These are phyloP conservation scores for Fomitopsis betulina DNA, from an alignment of 1,284 basidiomycete genomes.

Conservation along the genomic window DNA sequence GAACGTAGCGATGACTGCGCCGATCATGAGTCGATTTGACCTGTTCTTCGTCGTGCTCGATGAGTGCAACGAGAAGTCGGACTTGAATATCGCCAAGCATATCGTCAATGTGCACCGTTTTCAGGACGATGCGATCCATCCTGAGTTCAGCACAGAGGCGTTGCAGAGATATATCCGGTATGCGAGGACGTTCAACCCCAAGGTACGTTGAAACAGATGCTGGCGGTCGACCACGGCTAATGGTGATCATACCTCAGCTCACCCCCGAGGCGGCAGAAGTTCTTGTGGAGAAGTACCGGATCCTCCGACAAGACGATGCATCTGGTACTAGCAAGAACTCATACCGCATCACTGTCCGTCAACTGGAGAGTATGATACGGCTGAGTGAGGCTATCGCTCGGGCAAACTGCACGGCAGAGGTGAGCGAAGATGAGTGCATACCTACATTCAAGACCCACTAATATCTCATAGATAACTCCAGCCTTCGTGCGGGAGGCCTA, in stretches of 20 bases:
- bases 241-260: constrained; percentile 46
- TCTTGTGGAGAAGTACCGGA: constrained; percentile 94
- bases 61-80: constrained; percentile 92
- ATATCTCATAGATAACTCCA: constrained; percentile 70
- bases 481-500: constrained; percentile 96
- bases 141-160: constrained; percentile 96
- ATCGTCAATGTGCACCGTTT: constrained; percentile 98
- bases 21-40: constrained; percentile 99
- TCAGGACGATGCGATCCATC: constrained; percentile 90
- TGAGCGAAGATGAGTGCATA: constrained; percentile 25
- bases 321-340: constrained; percentile 86
- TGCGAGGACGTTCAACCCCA: constrained; percentile 94
- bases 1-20: constrained; percentile 98
- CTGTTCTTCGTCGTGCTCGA: constrained; percentile 98
- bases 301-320: constrained; percentile 89
- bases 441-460: not conserved
- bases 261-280: constrained; percentile 91
- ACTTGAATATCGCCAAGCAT: constrained; percentile 92
- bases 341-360: constrained; percentile 94
- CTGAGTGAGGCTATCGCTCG: constrained; percentile 96
- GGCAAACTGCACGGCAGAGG: constrained; percentile 91
- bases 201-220: constrained; percentile 45
- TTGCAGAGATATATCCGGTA: constrained; percentile 96
- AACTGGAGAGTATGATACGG: constrained; percentile 96
- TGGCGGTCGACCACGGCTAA: constrained; percentile 38